A percentile compares a stretch with the other conserved stretches of the same genome.
Evolutionary conservation across 495 filamentous ascomycete species (phyloP).

Genomic region (Neurospora sp.): DNA sequence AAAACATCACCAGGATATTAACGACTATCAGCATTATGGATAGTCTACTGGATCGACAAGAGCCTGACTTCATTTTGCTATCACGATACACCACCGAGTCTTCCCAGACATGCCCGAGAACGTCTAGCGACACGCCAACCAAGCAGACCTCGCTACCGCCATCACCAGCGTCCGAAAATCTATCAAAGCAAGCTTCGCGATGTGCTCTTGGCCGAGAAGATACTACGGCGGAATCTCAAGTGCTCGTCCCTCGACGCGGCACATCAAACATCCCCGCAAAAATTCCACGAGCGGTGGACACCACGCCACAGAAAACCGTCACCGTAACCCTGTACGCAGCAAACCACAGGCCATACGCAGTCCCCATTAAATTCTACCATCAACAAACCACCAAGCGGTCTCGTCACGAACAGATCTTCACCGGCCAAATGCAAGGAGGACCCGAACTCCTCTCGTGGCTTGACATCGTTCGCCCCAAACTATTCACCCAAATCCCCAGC

Average conservation of each 20-base stretch:
- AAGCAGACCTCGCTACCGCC: neutral
- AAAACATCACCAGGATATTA: neutral
- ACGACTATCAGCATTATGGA: neutral
- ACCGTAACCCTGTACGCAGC: neutral
- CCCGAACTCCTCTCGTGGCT: neutral
- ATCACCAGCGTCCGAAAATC: neutral
- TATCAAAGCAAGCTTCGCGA: neutral
- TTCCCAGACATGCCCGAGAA: neutral
- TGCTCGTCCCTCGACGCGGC: neutral
- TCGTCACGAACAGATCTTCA: neutral
- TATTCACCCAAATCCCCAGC: neutral
- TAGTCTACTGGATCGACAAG: neutral
- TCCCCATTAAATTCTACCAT: neutral
- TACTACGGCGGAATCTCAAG: neutral
- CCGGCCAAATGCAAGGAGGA: neutral
- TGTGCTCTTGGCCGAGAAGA: neutral
- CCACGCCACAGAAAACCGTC: neutral
- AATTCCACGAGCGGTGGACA: neutral
- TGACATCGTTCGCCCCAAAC: neutral
- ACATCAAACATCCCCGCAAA: neutral
- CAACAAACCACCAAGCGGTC: neutral
- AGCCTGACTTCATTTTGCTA: neutral
- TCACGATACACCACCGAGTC: neutral
- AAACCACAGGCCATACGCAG: neutral
- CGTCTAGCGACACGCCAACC: neutral